Evolutionary conservation across 805 yeast species (phyloP), one percentile per base, ranked within the genome.

Genomic region (Alloascoidea africana): DNA sequence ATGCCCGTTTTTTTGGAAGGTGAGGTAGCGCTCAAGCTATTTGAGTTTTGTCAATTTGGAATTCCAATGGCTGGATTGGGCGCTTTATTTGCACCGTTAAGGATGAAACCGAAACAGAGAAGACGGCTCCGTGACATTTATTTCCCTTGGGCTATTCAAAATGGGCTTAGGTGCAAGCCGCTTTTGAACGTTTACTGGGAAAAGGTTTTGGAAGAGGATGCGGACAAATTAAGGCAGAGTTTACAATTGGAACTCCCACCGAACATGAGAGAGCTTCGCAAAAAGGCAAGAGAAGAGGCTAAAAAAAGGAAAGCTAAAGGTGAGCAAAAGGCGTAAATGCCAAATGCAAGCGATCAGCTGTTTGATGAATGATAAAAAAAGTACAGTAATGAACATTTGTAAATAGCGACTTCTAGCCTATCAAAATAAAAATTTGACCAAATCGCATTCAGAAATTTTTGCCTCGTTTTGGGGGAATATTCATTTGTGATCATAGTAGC

Each of bases 61-160:
- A 73, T 91, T 34, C 96, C 96, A 11, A 87, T 89, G 93, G 86
- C 96, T 2, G 94, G 95, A 0, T 54, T 91, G 37, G 96, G 96
- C 0, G 87, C 94, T 0, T 47, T 83, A n/a, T 70, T 85, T 44
- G 95, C 96, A 3, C 96, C 96, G 1, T 66, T 80, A 49, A 70
- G 87, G 42, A 65, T 89, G 41, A 75, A 70, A 39, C 57, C 66
- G 2, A 62, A 66, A 37, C 86, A 84, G 49, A 73, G 76, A 41
- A 58, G 67, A 39, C 62, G 87, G 36, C 65, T 89, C 44, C 60
- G 70, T 41, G 70, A 72, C 27, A 70, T 79, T 8, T 89, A 83
- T 52, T 69, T 85, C 46, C 95, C 94, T 2, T 86, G 95, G 96
- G 94, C 93, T 2, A 49, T 82, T 18, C 59, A 63, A 35, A 76